phyloP scores from a whole-genome alignment of 495 filamentous ascomycete genomes.

The Xylaria palmicola region DNA sequence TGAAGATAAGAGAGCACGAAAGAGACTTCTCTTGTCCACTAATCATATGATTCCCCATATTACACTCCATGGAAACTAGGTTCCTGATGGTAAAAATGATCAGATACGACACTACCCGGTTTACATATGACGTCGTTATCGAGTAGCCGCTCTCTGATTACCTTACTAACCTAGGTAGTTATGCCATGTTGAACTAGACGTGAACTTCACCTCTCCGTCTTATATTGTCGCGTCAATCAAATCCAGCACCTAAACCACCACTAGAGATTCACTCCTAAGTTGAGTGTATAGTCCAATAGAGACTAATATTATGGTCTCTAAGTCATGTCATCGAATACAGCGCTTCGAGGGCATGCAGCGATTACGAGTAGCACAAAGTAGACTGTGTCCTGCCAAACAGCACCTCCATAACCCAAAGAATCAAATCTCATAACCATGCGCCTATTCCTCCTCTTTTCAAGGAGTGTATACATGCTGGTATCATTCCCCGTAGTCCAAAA shows the following conservation, averaged over 20 bases:
- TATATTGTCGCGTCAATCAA: no score
- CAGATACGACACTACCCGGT: neutral
- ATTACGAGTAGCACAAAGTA: neutral
- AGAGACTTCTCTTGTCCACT: neutral
- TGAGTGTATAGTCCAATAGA: neutral
- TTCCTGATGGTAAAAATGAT: neutral
- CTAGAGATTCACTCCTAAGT: no score
- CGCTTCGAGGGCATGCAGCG: neutral
- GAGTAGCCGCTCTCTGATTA: neutral
- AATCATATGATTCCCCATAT: neutral
- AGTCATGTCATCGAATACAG: neutral
- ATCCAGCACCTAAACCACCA: no score
- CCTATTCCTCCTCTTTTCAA: neutral
- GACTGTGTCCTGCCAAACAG: neutral
- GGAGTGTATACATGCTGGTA: slow-evolving; percentile 11
- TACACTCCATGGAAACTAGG: neutral
- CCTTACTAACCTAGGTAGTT: neutral
- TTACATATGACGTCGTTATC: neutral
- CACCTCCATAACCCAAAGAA: neutral
- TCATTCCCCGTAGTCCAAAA: slow-evolving; percentile 15
- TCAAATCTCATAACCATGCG: neutral
- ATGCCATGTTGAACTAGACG: no score
- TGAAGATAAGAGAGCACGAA: neutral
- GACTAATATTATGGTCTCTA: neutral
- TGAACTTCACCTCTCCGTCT: no score